Evolutionary conservation across 306 rosid genomes (phyloP), one percentile per base, ranked within the genome.

Genomic region (Trifolium subterraneum): DNA sequence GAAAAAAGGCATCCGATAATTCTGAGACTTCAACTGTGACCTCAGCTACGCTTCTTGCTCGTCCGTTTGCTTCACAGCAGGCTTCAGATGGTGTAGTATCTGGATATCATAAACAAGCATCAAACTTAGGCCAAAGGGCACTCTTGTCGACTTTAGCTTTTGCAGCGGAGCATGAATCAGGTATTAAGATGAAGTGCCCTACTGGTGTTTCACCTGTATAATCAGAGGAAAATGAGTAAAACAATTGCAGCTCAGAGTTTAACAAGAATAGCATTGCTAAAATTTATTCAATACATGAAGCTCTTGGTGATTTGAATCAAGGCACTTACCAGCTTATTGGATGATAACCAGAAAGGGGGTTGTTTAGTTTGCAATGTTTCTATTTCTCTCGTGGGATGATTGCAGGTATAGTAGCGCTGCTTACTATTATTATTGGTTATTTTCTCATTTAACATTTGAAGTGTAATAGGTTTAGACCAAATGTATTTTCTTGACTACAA

Each of bases 101-200:
- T 56, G 35, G 36, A 23, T 23, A 25, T 56, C 63, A 56, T 23
- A 56, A 23, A 56, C 63, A 56, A 23, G 63, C 63, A 56, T 23
- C 63, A 23, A 56, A 56, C 63, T 23, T 56, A 12, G 9, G 63
- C 63, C 63, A 56, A 56, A 56, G 63, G n/a, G 63, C 63, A 42
- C 74, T 86, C n/a, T 80, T 78, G 36, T 89, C 96, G 2, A 89
- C 92, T 23, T 79, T 85, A 44, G 87, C 92, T 65, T 93, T 91
- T 84, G 97, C 97, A 12, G 85, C 91, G 10, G 86, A 87, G 77
- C 83, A 73, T 79, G 90, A 83, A 63, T 81, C 85, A 64, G 73
- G 72, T 74, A 82, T 83, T 73, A 89, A 81, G 68, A 64, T 79
- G 58, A 83, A 83, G 70, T 52, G 4, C 41, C 63, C 82, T n/a